Conservation (phyloP, 768 basidiomycete species). For the Lactifluus rugatus region DNA sequence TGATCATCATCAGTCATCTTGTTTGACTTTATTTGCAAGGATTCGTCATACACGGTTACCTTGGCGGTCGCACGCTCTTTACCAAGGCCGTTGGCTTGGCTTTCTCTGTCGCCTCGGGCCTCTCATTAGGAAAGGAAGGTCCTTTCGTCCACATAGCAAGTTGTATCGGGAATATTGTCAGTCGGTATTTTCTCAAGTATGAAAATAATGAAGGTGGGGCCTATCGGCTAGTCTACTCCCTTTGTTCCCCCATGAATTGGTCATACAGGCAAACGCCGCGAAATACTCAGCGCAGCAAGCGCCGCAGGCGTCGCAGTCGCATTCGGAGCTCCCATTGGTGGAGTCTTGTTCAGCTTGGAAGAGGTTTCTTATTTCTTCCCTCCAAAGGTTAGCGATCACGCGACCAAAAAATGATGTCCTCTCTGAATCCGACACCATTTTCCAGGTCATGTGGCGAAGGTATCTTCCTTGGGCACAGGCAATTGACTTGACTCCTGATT, state of each 20-base stretch:
- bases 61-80: constrained; percentile 81
- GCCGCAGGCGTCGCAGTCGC: constrained; percentile 97
- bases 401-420: background rate
- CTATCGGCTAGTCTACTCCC: background rate
- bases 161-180: constrained; percentile 89
- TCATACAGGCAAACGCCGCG: constrained; percentile 75
- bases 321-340: constrained; percentile 94
- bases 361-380: constrained; percentile 98
- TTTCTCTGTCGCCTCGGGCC: constrained; percentile 84
- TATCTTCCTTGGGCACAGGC: constrained; percentile 24
- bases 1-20: background rate
- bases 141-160: constrained; percentile 89
- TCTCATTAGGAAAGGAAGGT: constrained; percentile 74
- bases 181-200: constrained; percentile 78
- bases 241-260: background rate
- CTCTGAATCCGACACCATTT: background rate
- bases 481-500: constrained; percentile 25
- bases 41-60: constrained; percentile 95
- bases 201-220: constrained; percentile 84
- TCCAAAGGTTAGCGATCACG: constrained; percentile 50
- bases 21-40: constrained; percentile 34
- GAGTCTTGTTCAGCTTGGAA: constrained; percentile 86
- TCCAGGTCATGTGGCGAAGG: constrained; percentile 89
- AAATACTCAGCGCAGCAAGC: constrained; percentile 90
- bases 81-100: constrained; percentile 86